Percentiles rank a stretch among this genome's conserved stretches.
These are phyloP conservation scores for Komagataella pastoris DNA, from an alignment of 805 yeast genomes.

Conservation along the genomic window DNA sequence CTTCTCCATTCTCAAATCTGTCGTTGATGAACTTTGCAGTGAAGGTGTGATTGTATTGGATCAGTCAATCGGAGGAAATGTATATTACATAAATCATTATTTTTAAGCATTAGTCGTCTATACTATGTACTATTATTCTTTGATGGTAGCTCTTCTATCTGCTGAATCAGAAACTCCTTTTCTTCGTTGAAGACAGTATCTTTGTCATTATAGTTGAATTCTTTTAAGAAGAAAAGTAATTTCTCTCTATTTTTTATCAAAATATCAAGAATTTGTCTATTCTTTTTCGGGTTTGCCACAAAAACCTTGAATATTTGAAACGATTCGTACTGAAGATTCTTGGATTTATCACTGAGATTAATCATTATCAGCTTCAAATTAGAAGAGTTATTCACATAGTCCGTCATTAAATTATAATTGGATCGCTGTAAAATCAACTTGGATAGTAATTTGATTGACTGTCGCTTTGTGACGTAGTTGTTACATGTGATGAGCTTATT, in stretches of 20 bases:
- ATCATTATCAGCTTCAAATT: slow-evolving; percentile 82
- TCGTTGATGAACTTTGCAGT: slow-evolving; percentile 9
- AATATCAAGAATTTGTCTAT: slow-evolving; percentile 69
- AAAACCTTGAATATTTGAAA: slow-evolving; percentile 90
- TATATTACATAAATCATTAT: slow-evolving; percentile 17
- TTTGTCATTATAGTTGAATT: slow-evolving; percentile 46
- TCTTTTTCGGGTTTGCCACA: slow-evolving; percentile 90
- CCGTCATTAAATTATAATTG: slow-evolving; percentile 59
- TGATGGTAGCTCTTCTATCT: slow-evolving; percentile 53
- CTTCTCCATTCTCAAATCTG: slow-evolving; percentile 14
- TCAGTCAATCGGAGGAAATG: slow-evolving; percentile 14
- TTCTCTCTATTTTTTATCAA: slow-evolving; percentile 74
- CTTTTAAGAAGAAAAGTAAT: slow-evolving; percentile 53
- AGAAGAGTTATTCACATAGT: slow-evolving; percentile 68
- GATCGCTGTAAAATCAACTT: slow-evolving; percentile 59
- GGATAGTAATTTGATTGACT: slow-evolving; percentile 65
- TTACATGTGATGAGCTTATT: slow-evolving; percentile 61
- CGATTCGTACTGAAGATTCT: slow-evolving; percentile 80
- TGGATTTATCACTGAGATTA: slow-evolving; percentile 74
- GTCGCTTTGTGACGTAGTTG: slow-evolving; percentile 88
- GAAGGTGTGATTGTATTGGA: slow-evolving; percentile 16
- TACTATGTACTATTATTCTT: slow-evolving; percentile 1
- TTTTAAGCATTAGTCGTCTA: background rate
- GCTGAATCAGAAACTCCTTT: slow-evolving; percentile 63
- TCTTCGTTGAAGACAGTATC: slow-evolving; percentile 64